phyloP scores from a whole-genome alignment of 1,139 yeast species.

The Pichia sp. region DNA sequence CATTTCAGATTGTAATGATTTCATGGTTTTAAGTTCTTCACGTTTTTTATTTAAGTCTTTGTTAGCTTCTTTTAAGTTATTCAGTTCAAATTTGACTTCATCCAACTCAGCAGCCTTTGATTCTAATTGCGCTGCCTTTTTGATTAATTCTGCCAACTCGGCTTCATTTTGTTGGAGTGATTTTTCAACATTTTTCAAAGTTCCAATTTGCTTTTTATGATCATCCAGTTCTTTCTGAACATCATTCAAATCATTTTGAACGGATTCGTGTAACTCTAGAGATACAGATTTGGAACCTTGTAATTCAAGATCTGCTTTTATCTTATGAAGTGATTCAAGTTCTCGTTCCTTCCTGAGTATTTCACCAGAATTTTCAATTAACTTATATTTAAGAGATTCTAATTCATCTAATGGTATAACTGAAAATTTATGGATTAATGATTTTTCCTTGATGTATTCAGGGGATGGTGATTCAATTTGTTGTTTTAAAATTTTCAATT shows the following conservation, averaged over 20 bases:
- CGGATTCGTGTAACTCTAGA: slow-evolving; percentile 13
- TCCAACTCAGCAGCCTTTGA: slow-evolving; percentile 10
- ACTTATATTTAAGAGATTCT: slow-evolving; percentile 12
- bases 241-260: slow-evolving; percentile 11
- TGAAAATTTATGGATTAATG: slow-evolving; percentile 24
- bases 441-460: slow-evolving; percentile 27
- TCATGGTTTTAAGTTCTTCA: slow-evolving; percentile 3
- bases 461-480: slow-evolving; percentile 16
- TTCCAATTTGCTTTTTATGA: not conserved
- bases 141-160: not conserved
- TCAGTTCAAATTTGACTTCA: slow-evolving; percentile 7
- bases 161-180: slow-evolving; percentile 3
- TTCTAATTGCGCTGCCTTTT: slow-evolving; percentile 4
- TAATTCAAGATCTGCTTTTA: slow-evolving; percentile 13
- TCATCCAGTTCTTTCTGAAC: slow-evolving; percentile 8
- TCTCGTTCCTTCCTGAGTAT: slow-evolving; percentile 15
- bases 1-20: slow-evolving; percentile 1
- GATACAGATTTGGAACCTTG: slow-evolving; percentile 16
- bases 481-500: slow-evolving; percentile 4
- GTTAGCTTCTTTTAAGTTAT: slow-evolving; percentile 3
- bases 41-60: slow-evolving; percentile 4
- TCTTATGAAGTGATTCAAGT: slow-evolving; percentile 8
- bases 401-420: slow-evolving; percentile 30
- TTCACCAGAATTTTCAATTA: slow-evolving; percentile 2
- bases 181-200: slow-evolving; percentile 2